These are phyloP conservation scores for Suhomyces bolitotheri DNA, from an alignment of 1,139 yeast species.

Conservation along the genomic window DNA sequence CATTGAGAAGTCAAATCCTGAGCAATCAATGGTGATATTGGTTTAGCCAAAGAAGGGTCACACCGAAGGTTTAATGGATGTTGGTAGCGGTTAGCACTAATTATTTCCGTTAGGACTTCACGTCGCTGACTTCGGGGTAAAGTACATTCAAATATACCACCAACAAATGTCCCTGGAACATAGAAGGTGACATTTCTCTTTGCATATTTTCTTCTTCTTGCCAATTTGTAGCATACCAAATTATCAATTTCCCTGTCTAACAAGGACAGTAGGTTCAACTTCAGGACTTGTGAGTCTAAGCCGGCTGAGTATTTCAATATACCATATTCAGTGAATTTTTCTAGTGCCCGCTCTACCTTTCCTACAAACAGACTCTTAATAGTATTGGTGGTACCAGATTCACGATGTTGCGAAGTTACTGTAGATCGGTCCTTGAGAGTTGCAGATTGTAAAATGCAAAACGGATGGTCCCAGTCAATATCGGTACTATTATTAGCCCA, in stretches of 20 bases:
- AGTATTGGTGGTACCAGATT: too few relatives aligned
- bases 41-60: slow-evolving; percentile 37
- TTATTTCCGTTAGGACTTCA: slow-evolving; percentile 14
- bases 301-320: background rate
- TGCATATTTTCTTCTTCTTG: slow-evolving; percentile 62
- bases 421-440: too few relatives aligned
- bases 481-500: slow-evolving; percentile 38
- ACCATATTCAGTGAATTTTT: background rate
- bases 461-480: slow-evolving; percentile 53
- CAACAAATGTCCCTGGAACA: slow-evolving; percentile 62
- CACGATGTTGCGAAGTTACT: too few relatives aligned
- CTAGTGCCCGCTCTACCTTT: background rate
- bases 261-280: background rate
- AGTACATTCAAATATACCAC: slow-evolving; percentile 63
- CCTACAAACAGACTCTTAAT: too few relatives aligned
- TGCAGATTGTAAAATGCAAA: slow-evolving; percentile 50
- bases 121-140: slow-evolving; percentile 26
- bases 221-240: slow-evolving; percentile 58
- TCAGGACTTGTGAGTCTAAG: too few relatives aligned
- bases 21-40: slow-evolving; percentile 60
- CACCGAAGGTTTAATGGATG: slow-evolving; percentile 31
- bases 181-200: slow-evolving; percentile 49
- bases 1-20: slow-evolving; percentile 55
- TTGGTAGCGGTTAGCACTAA: slow-evolving; percentile 17
- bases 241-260: slow-evolving; percentile 22